Evolutionary conservation across 441 rosid species (phyloP), one percentile per base, ranked within the genome.

Genomic region (Corymbia citriodora): DNA sequence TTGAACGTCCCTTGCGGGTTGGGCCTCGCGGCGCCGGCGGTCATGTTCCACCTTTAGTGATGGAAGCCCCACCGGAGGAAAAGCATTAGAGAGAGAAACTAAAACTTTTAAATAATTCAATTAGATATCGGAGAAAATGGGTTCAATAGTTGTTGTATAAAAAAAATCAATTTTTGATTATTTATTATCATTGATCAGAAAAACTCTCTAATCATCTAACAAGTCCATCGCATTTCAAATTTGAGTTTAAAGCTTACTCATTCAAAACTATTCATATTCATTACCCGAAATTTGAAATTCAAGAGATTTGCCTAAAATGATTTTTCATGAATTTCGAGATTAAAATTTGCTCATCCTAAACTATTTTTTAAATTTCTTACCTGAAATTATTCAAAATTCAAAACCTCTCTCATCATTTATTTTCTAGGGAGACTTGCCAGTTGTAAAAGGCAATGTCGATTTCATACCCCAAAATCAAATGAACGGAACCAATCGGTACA

Each of bases 1-100:
- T 87, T 87, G 88, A 87, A 94, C 2, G 93, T 94, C n/a, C 96
- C 96, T 90, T 94, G 94, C 1, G 93, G 95, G 89, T 93, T 92
- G 33, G 93, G 89, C 94, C 95, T 91, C 0, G 94, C 95, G 36
- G 94, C 93, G 86, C 92, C 92, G 31, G 87, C 89, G 31, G 90
- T 18, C 90, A 94, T 89, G 91, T 93, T 88, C 94, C 95, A 92
- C 87, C 93, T 83, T 61, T 9, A 88, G 88, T 33, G 57, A 52
- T 16, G 48, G 63, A 63, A 86, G 13, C 8, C 83, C 83, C 25
- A 5, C 83, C 50, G 29, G 50, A 3, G 50, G 2, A 36, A 74
- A 17, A 74, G 40, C 50, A 36, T 74, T 40, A 11, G 83, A 74
- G 9, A 36, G 83, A 40, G 50, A 74, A 72, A 72, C 21, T 72